Conservation (phyloP, 176 grass and related monocot species). For the Bromus sterilis region DNA sequence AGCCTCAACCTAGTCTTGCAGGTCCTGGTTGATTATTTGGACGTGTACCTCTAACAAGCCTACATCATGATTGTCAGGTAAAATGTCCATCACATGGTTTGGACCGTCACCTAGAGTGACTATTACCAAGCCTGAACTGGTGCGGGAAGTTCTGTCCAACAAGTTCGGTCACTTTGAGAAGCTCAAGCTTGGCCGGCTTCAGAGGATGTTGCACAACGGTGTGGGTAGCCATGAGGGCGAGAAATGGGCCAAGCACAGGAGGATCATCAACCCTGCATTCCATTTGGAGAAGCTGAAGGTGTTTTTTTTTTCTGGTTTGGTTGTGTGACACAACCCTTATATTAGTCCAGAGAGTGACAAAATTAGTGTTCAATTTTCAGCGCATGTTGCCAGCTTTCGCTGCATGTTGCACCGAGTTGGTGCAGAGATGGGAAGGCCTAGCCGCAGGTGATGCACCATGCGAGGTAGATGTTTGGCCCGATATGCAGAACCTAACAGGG, state of each 20-base stretch:
- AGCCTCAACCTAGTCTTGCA: too few relatives aligned
- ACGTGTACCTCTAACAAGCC: background rate
- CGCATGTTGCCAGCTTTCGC: slow-evolving; percentile 58
- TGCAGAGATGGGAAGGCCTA: slow-evolving; percentile 43
- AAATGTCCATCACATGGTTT: slow-evolving; percentile 49
- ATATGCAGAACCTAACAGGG: slow-evolving; percentile 49
- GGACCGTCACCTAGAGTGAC: slow-evolving; percentile 38
- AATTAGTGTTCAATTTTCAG: slow-evolving; percentile 1
- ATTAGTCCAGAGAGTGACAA: background rate
- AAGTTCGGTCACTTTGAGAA: slow-evolving; percentile 48
- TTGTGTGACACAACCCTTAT: background rate
- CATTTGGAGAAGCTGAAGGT: slow-evolving; percentile 72
- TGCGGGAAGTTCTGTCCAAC: slow-evolving; percentile 48
- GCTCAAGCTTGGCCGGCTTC: background rate
- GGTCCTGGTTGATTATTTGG: background rate
- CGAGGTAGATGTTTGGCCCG: slow-evolving; percentile 60
- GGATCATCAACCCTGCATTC: slow-evolving; percentile 73
- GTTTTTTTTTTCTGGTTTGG: background rate
- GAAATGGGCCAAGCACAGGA: slow-evolving; percentile 69
- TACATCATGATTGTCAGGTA: slow-evolving; percentile 22
- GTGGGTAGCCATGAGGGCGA: slow-evolving; percentile 47
- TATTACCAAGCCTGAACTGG: slow-evolving; percentile 45
- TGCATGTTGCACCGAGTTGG: slow-evolving; percentile 37
- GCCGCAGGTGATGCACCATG: background rate
- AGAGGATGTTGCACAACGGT: slow-evolving; percentile 22